Percentiles rank a stretch among this genome's conserved stretches.
phyloP scores from a whole-genome alignment of 768 basidiomycete genomes.

The Leccinum truebloodii region DNA sequence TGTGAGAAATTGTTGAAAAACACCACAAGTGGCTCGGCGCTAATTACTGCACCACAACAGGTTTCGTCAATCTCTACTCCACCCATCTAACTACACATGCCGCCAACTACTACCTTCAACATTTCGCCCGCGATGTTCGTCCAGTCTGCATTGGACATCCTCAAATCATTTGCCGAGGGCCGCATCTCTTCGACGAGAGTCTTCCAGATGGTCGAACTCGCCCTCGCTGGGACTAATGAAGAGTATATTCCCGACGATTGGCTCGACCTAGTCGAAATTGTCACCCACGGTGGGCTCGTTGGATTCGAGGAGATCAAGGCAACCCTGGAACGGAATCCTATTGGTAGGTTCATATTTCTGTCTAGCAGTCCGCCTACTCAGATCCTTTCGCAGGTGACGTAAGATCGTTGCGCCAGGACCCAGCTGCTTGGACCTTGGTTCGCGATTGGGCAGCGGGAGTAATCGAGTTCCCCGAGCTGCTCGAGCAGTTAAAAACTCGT shows the following conservation, averaged over 20 bases:
- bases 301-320: not conserved
- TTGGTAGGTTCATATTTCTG: too few relatives aligned
- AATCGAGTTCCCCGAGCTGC: not conserved
- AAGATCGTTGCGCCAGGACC: not conserved
- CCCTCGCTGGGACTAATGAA: not conserved
- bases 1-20: too few relatives aligned
- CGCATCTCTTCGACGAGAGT: not conserved
- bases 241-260: not conserved
- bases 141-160: not conserved
- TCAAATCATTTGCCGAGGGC: not conserved
- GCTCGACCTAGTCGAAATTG: not conserved
- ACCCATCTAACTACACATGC: not conserved
- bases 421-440: not conserved
- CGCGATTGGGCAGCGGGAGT: not conserved
- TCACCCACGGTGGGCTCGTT: not conserved
- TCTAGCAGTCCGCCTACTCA: not conserved
- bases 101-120: not conserved
- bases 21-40: too few relatives aligned
- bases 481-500: not conserved
- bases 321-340: not conserved
- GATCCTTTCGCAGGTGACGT: not conserved
- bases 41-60: too few relatives aligned
- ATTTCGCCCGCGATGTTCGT: not conserved
- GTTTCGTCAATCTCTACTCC: not conserved
- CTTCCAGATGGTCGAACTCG: not conserved